Evolutionary conservation across 768 basidiomycete genomes (phyloP).

Genomic region (Pholiota molesta): DNA sequence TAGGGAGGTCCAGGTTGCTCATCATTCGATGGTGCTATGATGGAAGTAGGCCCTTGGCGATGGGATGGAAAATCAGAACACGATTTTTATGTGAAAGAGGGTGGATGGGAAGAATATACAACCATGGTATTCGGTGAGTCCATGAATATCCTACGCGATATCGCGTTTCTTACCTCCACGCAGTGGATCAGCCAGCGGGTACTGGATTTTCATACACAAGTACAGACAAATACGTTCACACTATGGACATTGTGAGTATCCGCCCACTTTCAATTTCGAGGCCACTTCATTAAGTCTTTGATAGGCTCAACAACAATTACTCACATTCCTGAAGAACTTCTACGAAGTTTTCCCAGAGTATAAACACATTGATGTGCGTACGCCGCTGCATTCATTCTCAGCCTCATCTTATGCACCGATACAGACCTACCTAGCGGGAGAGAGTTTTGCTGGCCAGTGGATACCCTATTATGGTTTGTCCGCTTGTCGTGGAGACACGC

Average conservation of each 20-base stretch:
- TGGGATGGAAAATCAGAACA: slow-evolving; percentile 62
- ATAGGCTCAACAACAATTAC: slow-evolving; percentile 76
- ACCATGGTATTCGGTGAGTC: slow-evolving; percentile 88
- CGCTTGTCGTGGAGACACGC: background rate
- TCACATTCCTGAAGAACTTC: slow-evolving; percentile 87
- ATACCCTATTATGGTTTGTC: slow-evolving; percentile 89
- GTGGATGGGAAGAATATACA: slow-evolving; percentile 98
- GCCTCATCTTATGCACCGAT: slow-evolving; percentile 4
- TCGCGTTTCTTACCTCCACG: slow-evolving; percentile 8
- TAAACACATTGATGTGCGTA: slow-evolving; percentile 74
- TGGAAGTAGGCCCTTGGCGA: slow-evolving; percentile 96
- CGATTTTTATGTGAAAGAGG: slow-evolving; percentile 72
- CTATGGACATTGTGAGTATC: slow-evolving; percentile 58
- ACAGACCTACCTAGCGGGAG: slow-evolving; percentile 94
- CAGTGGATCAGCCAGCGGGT: slow-evolving; percentile 97
- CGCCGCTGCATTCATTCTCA: background rate
- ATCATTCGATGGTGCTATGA: slow-evolving; percentile 95
- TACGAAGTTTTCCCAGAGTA: slow-evolving; percentile 93
- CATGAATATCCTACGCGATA: background rate
- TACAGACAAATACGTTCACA: slow-evolving; percentile 83
- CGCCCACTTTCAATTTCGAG: slow-evolving; percentile 1
- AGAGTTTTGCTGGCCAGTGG: slow-evolving; percentile 97
- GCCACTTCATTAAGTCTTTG: slow-evolving; percentile 6
- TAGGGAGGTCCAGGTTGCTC: slow-evolving; percentile 98
- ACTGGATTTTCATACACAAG: slow-evolving; percentile 92